Base-by-base conservation (phyloP, 306 rosid genomes). In the Prunus salicina region DNA sequence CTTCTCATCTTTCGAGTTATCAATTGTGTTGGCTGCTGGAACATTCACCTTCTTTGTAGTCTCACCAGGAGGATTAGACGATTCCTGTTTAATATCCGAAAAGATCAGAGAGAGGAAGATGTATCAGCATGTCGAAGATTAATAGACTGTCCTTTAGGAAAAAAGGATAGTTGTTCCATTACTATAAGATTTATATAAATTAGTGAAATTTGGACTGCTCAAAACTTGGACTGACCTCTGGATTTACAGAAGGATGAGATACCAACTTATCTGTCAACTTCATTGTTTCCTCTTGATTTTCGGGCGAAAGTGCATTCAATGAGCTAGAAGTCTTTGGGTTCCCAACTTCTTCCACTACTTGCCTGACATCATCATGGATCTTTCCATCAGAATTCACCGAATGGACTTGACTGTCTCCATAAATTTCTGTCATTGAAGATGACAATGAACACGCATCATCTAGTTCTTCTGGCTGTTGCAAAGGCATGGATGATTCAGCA, bases 161-260 rank as follows among this genome's bases (percentile, higher is more conserved):
- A 75, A 2, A 63, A 75, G 32, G 24, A 55, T 41, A 14, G 12
- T 60, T 45, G 8, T 38, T 73, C 58, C 51, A 57, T 58, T 27
- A 10, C 22, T 5, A 45, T 61, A 58, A 15, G 65, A 49, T 22
- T 70, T 19, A 22, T 22, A 3, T 22, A 57, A 9, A 3, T 22
- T 22, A 24, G 28, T 57, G 24, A 12, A 57, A 57, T 22, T 57
- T 9, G 63, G 20, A 57, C 18, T 18, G 13, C 74, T 28, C 24
- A 68, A 41, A 65, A 38, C 62, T 38, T 38, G 43, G 25, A 79
- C 84, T 72, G 19, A 91, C 97, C 92, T 84, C 55, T 27, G 60
- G 51, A 22, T 56, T 73, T 79, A 67, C 72, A 41, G 75, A 68
- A 3, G 74, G 61, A 55, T 60, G 81, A 56, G 84, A 76, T 73